Evolutionary conservation across 768 basidiomycete species (phyloP).

Genomic region (Amanita fuliginea): DNA sequence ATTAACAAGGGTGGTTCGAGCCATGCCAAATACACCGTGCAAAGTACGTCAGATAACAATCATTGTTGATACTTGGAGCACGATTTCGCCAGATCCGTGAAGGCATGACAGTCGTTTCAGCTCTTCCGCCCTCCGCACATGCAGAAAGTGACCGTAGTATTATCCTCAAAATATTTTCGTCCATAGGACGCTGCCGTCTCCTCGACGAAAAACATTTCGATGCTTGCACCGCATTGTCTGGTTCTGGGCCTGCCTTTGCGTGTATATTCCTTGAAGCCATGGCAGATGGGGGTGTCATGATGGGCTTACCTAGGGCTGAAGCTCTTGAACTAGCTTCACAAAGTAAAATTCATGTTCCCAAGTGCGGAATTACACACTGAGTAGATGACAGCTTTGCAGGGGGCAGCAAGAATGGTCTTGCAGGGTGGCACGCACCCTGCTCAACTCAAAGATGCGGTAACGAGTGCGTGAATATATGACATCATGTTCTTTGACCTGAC

Average conservation of each 20-base stretch:
- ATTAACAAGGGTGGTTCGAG: slow-evolving; percentile 79
- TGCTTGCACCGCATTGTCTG: slow-evolving; percentile 93
- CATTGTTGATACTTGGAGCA: background rate
- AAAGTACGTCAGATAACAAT: slow-evolving; percentile 42
- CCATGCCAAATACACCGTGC: slow-evolving; percentile 98
- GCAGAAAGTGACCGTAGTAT: slow-evolving; percentile 56
- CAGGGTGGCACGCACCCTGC: slow-evolving; percentile 88
- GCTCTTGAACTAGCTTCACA: slow-evolving; percentile 93
- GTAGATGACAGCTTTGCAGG: slow-evolving; percentile 69
- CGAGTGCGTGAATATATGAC: slow-evolving; percentile 48
- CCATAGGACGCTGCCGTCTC: slow-evolving; percentile 92
- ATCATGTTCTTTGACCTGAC: background rate
- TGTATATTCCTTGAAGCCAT: slow-evolving; percentile 96
- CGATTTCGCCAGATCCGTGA: slow-evolving; percentile 70
- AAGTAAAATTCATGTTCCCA: slow-evolving; percentile 38
- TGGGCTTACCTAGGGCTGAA: slow-evolving; percentile 92
- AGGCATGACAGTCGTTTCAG: slow-evolving; percentile 94
- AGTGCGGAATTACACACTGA: slow-evolving; percentile 1
- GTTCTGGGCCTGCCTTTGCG: slow-evolving; percentile 94
- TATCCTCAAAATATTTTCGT: slow-evolving; percentile 90
- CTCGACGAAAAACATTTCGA: slow-evolving; percentile 98
- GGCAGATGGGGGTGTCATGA: slow-evolving; percentile 99
- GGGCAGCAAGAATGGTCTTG: slow-evolving; percentile 91
- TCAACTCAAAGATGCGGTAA: slow-evolving; percentile 94
- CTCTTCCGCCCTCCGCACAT: slow-evolving; percentile 40